Evolutionary conservation across 108 stramenopile species (phyloP), one percentile per base, ranked within the genome.

Genomic region (Seminavis robusta): DNA sequence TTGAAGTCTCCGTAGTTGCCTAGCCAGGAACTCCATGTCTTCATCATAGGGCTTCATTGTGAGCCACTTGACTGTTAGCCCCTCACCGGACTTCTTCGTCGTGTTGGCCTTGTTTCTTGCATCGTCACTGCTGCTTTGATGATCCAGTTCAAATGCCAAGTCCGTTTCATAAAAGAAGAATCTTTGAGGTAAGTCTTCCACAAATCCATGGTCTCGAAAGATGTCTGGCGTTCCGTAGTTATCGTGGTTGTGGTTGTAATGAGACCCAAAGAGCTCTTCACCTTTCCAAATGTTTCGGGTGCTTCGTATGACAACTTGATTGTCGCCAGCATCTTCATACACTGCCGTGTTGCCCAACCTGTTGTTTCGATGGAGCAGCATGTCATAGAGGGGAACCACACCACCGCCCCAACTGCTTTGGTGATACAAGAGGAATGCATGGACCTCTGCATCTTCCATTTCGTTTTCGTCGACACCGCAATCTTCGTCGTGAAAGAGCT

Each of bases 341-440:
- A 48, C 64, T 39, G 47, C 57, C 57, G 52, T 48, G 31, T 65
- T 78, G 68, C 30, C 20, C 59, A 49, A 65, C 33, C 33, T n/a
- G 16, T 31, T 44, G 17, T 59, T 59, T 21, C 78, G 58, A 42
- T 87, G 82, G 46, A 67, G 76, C 39, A 81, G 60, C 80, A 87
- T 83, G 40, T 83, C 85, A 10, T 37, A 71, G 3, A 55, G 30
- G 0, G 88, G 88, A 69, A 91, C 66, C 77, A 92, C 63, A 33
- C 72, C 43, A 20, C 67, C 65, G 46, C 80, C 84, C 70, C 84
- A 84, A 0, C 62, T 69, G 27, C 83, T 47, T 21, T 78, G 65
- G n/a, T 77, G 53, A 6, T 80, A 67, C 0, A 83, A 52, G 58
- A 81, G 59, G 26, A 62, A 66, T 8, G 80, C 84, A 49, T 73